Evolutionary conservation across 2,329 filamentous ascomycete species (phyloP), one percentile per base, ranked within the genome.

Genomic region (Ascochyta clinopodiicola): DNA sequence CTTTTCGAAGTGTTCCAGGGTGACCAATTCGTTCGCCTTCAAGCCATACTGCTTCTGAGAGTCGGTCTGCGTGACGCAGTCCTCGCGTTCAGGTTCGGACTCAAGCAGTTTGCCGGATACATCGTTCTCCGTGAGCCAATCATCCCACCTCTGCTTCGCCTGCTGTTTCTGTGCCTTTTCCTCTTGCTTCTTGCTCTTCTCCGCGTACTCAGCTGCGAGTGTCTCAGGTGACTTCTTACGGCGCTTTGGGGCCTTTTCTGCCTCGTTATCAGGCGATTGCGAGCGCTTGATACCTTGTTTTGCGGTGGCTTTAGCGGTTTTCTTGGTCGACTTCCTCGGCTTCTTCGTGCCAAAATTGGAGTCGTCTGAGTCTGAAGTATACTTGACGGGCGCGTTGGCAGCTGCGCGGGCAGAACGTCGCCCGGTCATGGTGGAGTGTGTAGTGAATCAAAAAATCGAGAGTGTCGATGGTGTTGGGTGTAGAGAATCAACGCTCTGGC

Each of bases 341-440:
- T 55, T 59, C 44, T 50, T 54, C 10, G 47, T 40, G 21, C 55
- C 60, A 13, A 61, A 61, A 19, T 59, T 53, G 4, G 60, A 64
- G 2, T 46, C 56, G 21, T 58, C 53, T 2, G 58, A 57, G 17
- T 55, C 57, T 10, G 60, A 63, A 1, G 53, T 58, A 37, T 63
- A 63, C 22, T 63, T 62, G 0, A 65, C 56, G 17, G 59, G 53
- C 42, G 59, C 58, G 38, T 63, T 60, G 3, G 38, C 29, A 25
- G 38, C 51, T 5, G 56, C 48, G 35, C 60, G 56, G n/a, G 49
- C 54, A 13, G 58, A 63, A 38, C 50, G 34, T 44, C 60, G 54
- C 31, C 46, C 39, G 9, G 60, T 56, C 60, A 64, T 64, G 7
- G n/a, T 42, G 29, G 29, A 32, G 10, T 15, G 12, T 17, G 35